Percentiles rank a stretch among this genome's conserved stretches.
phyloP scores from a whole-genome alignment of 164 flowering plant genomes.

The Liquidambar formosana region DNA sequence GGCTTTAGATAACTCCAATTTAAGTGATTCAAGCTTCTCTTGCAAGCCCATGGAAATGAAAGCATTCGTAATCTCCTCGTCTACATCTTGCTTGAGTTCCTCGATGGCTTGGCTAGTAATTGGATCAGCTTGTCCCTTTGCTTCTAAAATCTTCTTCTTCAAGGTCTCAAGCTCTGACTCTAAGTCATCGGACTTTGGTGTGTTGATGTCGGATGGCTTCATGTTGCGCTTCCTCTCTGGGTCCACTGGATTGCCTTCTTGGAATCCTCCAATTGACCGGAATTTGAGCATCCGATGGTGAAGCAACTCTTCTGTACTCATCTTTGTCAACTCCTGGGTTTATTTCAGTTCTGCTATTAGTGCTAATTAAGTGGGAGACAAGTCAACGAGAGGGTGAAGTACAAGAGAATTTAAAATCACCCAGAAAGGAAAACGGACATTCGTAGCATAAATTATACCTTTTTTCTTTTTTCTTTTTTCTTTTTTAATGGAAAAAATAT shows the following conservation, averaged over 20 bases:
- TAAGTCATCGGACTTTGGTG: slow-evolving; percentile 14
- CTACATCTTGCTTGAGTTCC: slow-evolving; percentile 33
- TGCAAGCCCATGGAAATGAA: slow-evolving; percentile 39
- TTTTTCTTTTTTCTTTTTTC: too few relatives aligned
- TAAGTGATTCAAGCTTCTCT: slow-evolving; percentile 33
- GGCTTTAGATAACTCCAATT: slow-evolving; percentile 24
- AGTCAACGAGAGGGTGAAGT: neutral
- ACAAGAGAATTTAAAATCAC: too few relatives aligned
- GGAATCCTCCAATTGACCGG: slow-evolving; percentile 26
- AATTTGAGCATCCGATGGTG: slow-evolving; percentile 24
- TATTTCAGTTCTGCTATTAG: neutral
- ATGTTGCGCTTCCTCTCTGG: slow-evolving; percentile 22
- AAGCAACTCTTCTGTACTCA: slow-evolving; percentile 20
- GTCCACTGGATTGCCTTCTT: slow-evolving; percentile 21
- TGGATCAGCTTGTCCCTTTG: slow-evolving; percentile 19
- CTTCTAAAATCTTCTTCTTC: slow-evolving; percentile 27
- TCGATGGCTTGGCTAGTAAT: slow-evolving; percentile 23
- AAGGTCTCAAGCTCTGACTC: slow-evolving; percentile 28
- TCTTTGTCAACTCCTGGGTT: slow-evolving; percentile 10
- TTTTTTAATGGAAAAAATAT: too few relatives aligned
- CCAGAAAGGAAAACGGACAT: too few relatives aligned
- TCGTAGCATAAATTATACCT: too few relatives aligned
- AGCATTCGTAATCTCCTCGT: slow-evolving; percentile 33
- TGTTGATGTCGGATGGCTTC: slow-evolving; percentile 23
- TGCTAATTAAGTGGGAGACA: neutral